Base-by-base conservation (phyloP, 176 grass and related monocot species). In the Saccharum officinarum region DNA sequence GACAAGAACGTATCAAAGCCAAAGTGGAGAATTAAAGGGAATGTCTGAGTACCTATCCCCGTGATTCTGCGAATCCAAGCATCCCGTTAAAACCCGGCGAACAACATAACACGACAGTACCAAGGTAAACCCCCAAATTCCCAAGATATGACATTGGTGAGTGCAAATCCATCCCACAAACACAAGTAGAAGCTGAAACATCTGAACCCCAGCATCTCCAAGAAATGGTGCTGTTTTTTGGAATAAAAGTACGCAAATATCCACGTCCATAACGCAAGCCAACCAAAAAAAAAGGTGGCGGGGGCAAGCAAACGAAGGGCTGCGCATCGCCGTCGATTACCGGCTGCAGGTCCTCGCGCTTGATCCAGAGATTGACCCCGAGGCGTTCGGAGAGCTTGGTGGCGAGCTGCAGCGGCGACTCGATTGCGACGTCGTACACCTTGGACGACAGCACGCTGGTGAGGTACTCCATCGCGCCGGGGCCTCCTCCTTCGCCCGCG, bases 331-430 rank as follows among this genome's bases (percentile, higher is more conserved):
- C 17, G 52, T 28, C 13, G 26, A 31, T 84, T 90, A 99, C 97
- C 74, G 92, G 89, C 77, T 99, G 97, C 88, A 92, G 83, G 77
- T 99, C 97, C 86, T 99, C 97, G 76, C 97, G 91, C 88, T 99
- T 99, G 84, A 99, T 31, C 76, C 66, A 94, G 52, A 99, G 67
- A 41, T 85, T 76, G 76, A 99, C 84, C 34, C 92, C 90, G 57
- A 96, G 87, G 69, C 90, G 91, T 0, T 91, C 67, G 30, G 97
- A 99, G 23, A 99, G 86, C 76, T 94, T 94, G 59, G 68, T 62
- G n/a, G 97, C 94, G 33, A 83, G 62, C 69, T 99, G 90, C 61
- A 99, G 92, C 47, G 92, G 92, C 50, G 90, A 89, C 79, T 99
- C 97, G 61, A 88, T 64, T 62, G 97, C 93, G 10, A 99, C 94